Evolutionary conservation across 1,284 basidiomycete genomes (phyloP).

Genomic region (Anthracocystis walkeri): DNA sequence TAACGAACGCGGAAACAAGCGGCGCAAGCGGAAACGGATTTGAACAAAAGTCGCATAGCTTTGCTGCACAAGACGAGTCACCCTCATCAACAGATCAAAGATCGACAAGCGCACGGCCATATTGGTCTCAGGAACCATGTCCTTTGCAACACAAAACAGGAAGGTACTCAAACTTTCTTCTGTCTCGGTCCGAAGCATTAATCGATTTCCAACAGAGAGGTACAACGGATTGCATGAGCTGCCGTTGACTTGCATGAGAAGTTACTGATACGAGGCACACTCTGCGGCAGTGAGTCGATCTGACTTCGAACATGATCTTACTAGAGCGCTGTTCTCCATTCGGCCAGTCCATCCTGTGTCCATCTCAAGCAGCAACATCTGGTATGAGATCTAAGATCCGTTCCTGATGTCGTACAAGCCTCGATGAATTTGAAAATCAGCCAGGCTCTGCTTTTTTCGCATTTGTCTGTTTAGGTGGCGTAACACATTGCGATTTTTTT

Average conservation of each 20-base stretch:
- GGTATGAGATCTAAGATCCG: not conserved
- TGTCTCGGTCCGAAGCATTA: not conserved
- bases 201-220: not conserved
- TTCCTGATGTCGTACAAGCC: not conserved
- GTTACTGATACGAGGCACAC: too few relatives aligned
- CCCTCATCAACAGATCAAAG: not conserved
- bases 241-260: too few relatives aligned
- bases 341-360: too few relatives aligned
- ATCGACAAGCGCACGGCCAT: slow-evolving; percentile 5
- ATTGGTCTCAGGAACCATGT: not conserved
- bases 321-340: too few relatives aligned
- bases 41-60: not conserved
- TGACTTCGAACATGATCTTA: not conserved
- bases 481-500: not conserved
- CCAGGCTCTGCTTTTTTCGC: not conserved
- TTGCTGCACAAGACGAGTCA: slow-evolving; percentile 11
- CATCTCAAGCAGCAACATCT: not conserved
- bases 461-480: not conserved
- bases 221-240: not conserved
- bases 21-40: slow-evolving; percentile 8
- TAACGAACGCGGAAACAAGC: slow-evolving; percentile 10
- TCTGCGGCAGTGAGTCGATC: too few relatives aligned
- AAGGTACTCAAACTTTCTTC: too few relatives aligned
- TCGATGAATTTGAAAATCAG: slow-evolving; percentile 3
- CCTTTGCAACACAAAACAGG: not conserved